Base-by-base conservation (phyloP, 148 eudicot genomes). In the Agrostemma githago region DNA sequence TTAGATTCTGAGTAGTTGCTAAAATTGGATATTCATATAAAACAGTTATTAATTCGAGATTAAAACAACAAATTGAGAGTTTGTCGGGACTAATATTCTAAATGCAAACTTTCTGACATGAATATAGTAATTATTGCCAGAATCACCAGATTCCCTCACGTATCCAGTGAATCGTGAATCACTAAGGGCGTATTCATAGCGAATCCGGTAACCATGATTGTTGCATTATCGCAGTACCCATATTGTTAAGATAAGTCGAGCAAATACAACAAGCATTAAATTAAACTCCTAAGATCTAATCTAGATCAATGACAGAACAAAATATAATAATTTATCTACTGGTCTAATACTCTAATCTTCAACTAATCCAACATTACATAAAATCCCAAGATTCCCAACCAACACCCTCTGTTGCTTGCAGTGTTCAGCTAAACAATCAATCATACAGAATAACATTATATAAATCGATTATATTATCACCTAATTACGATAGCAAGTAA, bases 301-400 rank as follows among this genome's bases (percentile, higher is more conserved):
- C 80, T 77, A 67, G 77, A 76, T 76, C 77, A 59, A 4, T 40
- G 26, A 57, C 14, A 38, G 4, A n/a, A 72, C 53, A 17, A 72
- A 17, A 57, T 26, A 17, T 4, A 72, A 38, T 42, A 58, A 57
- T 72, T 69, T 46, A 42, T 72, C 20, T 9, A 48, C 19, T 46
- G 41, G 42, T 80, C 72, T 21, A 44, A 26, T 26, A 26, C 34
- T 26, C 34, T 26, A 26, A 76, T 80, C 62, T 19, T 10, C 39
- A 66, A 76, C 71, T 59, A 71, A n/a, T 59, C 62, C 21, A 71
- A 37, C 62, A 39, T 26, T 15, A 70, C 73, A 61, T 62, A 76
- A 62, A 40, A 70, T 48, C 48, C 56, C 78, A 21, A 76, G 48
- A 40, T 61, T 48, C 48, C 56, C 78, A 21, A 44, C 68, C 34